Percentiles rank a stretch among this genome's conserved stretches.
Conservation (phyloP, 2,329 filamentous ascomycete genomes). For the Trichophyton mentagrophytes region DNA sequence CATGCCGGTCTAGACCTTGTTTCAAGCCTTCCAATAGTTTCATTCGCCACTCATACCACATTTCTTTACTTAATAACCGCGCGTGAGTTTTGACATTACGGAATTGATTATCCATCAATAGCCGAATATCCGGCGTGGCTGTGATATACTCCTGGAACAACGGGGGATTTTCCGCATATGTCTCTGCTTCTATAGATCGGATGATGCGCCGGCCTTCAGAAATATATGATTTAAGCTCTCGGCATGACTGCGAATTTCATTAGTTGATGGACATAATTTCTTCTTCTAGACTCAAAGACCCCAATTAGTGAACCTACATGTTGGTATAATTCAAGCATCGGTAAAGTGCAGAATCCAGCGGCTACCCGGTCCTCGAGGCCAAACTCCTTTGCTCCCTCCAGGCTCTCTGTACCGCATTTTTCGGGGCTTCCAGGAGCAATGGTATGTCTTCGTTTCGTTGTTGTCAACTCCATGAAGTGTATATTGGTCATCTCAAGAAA, state of each 20-base stretch:
- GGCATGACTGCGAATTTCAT: constrained; percentile 49
- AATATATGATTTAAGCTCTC: constrained; percentile 93
- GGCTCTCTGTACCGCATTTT: constrained; percentile 15
- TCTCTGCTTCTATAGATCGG: constrained; percentile 78
- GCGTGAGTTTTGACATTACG: constrained; percentile 94
- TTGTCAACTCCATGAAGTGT: constrained; percentile 96
- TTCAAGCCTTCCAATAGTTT: constrained; percentile 73
- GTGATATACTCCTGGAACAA: constrained; percentile 85
- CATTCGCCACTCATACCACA: constrained; percentile 98
- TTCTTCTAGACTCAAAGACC: neutral
- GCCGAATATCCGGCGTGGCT: constrained; percentile 68
- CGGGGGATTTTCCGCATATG: constrained; percentile 76
- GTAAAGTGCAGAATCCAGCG: constrained; percentile 79
- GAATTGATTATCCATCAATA: constrained; percentile 90
- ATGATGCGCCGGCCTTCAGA: constrained; percentile 83
- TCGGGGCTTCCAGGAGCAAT: constrained; percentile 44
- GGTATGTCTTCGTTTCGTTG: constrained; percentile 82
- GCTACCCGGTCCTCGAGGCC: constrained; percentile 65
- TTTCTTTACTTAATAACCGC: constrained; percentile 77
- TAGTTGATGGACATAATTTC: too few relatives aligned
- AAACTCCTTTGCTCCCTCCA: constrained; percentile 21
- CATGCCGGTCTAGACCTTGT: constrained; percentile 63
- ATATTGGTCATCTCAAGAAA: constrained; percentile 94
- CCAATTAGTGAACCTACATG: constrained; percentile 45
- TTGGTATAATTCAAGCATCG: constrained; percentile 88